These are phyloP conservation scores for Coemansia sp. DNA, from an alignment of 192 early-diverging fungal species.

Conservation along the genomic window DNA sequence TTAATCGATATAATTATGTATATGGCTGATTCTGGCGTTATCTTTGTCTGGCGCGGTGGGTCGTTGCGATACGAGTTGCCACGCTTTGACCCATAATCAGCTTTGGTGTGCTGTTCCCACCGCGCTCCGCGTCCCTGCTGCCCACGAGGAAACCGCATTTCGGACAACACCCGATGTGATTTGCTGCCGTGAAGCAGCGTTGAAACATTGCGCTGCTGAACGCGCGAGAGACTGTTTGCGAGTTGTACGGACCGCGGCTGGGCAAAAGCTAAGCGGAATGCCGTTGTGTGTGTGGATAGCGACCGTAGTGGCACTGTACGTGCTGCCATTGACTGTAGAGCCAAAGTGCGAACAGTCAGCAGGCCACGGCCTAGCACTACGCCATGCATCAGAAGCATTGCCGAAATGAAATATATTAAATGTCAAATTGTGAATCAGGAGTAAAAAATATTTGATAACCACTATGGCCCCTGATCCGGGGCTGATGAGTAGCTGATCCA, in stretches of 20 bases:
- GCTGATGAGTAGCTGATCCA: background rate
- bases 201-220: background rate
- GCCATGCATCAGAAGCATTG: conserved; percentile 9
- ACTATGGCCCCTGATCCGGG: background rate
- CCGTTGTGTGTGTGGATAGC: background rate
- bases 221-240: background rate
- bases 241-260: background rate
- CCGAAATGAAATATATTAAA: background rate
- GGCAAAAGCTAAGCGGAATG: background rate
- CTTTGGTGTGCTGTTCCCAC: conserved; percentile 51
- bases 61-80: conserved; percentile 38
- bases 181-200: background rate
- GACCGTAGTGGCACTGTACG: background rate
- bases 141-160: conserved; percentile 8
- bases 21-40: conserved; percentile 31
- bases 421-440: background rate
- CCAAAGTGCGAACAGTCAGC: background rate
- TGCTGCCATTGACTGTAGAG: background rate
- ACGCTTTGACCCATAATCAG: conserved; percentile 37
- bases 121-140: conserved; percentile 44
- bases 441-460: background rate
- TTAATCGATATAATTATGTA: conserved; percentile 45
- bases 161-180: background rate
- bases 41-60: background rate
- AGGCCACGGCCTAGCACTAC: background rate